phyloP scores from a whole-genome alignment of 148 eudicot genomes.

The Talinum fruticosum region DNA sequence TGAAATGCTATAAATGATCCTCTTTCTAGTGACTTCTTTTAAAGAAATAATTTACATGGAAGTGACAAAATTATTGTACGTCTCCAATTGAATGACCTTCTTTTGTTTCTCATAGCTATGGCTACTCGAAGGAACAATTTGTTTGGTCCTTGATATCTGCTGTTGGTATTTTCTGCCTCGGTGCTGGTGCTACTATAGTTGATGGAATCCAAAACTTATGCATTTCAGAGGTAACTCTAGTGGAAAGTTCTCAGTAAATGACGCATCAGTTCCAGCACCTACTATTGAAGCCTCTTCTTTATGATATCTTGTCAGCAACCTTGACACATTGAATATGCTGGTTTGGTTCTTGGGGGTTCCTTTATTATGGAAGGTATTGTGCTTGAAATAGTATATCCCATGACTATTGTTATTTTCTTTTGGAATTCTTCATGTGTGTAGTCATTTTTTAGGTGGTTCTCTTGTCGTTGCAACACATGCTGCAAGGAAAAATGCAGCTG shows the following conservation, averaged over 20 bases:
- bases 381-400: constrained; percentile 9
- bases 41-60: too few species aligned
- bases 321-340: constrained; percentile 79
- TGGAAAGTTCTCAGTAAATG: background rate
- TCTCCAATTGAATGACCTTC: background rate
- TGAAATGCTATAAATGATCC: too few species aligned
- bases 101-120: constrained; percentile 58
- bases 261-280: constrained; percentile 1
- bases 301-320: constrained; percentile 55
- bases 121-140: constrained; percentile 96
- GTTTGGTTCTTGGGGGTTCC: constrained; percentile 94
- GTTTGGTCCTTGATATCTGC: constrained; percentile 99
- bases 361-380: constrained; percentile 79
- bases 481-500: constrained; percentile 95
- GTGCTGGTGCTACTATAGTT: constrained; percentile 94
- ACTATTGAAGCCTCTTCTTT: constrained; percentile 18
- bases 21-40: too few species aligned
- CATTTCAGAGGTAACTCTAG: constrained; percentile 61
- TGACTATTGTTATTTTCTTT: constrained; percentile 4
- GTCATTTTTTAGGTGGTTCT: constrained; percentile 65
- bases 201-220: constrained; percentile 89
- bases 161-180: constrained; percentile 97
- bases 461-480: constrained; percentile 90
- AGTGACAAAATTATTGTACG: too few species aligned
- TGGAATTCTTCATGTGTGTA: background rate